These are phyloP conservation scores for Wickerhamiella siamensis DNA, from an alignment of 805 yeast species.

Conservation along the genomic window DNA sequence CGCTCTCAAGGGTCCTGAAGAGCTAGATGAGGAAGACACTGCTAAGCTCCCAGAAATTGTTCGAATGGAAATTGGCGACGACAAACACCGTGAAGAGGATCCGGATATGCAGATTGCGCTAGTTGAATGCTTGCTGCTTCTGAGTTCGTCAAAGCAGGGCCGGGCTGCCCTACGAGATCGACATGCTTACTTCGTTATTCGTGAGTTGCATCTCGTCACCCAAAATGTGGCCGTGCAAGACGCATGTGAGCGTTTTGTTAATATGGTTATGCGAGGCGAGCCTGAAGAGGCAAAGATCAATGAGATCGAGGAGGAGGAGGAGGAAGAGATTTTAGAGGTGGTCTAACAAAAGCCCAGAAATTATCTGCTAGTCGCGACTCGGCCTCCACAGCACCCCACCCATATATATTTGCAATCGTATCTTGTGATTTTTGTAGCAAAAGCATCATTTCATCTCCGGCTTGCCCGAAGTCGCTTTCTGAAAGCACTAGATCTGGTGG, in stretches of 20 bases:
- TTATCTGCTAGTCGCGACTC: constrained; percentile 6
- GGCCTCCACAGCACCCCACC: constrained; percentile 8
- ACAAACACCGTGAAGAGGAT: constrained; percentile 63
- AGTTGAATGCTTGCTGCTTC: constrained; percentile 62
- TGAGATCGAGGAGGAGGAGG: constrained; percentile 3
- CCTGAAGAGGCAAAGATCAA: constrained; percentile 29
- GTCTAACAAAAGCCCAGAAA: constrained; percentile 9
- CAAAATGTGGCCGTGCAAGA: constrained; percentile 40
- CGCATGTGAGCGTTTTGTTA: constrained; percentile 71
- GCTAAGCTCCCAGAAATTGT: constrained; percentile 79
- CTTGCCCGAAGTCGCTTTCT: constrained; percentile 38
- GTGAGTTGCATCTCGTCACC: constrained; percentile 60
- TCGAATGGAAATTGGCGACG: constrained; percentile 53
- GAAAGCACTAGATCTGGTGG: constrained; percentile 30
- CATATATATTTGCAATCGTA: constrained; percentile 4
- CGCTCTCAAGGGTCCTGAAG: constrained; percentile 66
- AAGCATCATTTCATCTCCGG: constrained; percentile 19
- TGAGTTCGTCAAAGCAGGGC: constrained; percentile 59
- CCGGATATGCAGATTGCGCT: constrained; percentile 49
- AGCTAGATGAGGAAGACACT: constrained; percentile 69
- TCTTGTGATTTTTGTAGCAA: constrained; percentile 6
- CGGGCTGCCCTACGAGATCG: constrained; percentile 70
- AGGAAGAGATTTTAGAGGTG: constrained; percentile 11
- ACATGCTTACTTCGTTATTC: constrained; percentile 70
- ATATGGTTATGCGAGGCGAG: constrained; percentile 88